Percentiles rank a stretch among this genome's conserved stretches.
phyloP scores from a whole-genome alignment of 2,329 filamentous ascomycete species.

The Epichloe aotearoae region DNA sequence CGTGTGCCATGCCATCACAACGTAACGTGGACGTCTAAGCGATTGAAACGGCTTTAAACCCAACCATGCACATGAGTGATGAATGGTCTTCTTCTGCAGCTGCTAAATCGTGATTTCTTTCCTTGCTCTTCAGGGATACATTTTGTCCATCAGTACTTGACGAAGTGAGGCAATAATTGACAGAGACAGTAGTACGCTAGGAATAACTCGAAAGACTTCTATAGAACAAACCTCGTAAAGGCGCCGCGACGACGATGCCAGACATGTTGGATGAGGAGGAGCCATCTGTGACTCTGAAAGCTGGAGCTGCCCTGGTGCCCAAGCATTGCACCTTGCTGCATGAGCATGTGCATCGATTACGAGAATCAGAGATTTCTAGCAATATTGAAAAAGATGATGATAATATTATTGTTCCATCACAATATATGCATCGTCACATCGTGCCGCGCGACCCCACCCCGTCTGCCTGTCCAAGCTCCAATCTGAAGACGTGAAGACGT shows the following conservation, averaged over 20 bases:
- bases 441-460: not conserved
- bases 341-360: too few species aligned
- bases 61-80: not conserved
- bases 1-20: not conserved
- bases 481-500: not conserved
- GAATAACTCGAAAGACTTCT: too few species aligned
- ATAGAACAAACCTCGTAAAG: too few species aligned
- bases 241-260: too few species aligned
- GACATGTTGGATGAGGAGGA: too few species aligned
- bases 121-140: not conserved
- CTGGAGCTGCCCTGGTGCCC: too few species aligned
- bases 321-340: too few species aligned
- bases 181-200: not conserved
- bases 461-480: too few species aligned
- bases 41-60: not conserved
- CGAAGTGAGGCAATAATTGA: not conserved
- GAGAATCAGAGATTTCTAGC: too few species aligned
- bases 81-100: not conserved
- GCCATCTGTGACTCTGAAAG: too few species aligned
- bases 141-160: not conserved
- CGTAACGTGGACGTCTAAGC: not conserved
- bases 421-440: not conserved
- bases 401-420: too few species aligned
- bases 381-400: too few species aligned
- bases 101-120: not conserved